Conservation (phyloP, 768 basidiomycete species). For the Tulasnella calospora region DNA sequence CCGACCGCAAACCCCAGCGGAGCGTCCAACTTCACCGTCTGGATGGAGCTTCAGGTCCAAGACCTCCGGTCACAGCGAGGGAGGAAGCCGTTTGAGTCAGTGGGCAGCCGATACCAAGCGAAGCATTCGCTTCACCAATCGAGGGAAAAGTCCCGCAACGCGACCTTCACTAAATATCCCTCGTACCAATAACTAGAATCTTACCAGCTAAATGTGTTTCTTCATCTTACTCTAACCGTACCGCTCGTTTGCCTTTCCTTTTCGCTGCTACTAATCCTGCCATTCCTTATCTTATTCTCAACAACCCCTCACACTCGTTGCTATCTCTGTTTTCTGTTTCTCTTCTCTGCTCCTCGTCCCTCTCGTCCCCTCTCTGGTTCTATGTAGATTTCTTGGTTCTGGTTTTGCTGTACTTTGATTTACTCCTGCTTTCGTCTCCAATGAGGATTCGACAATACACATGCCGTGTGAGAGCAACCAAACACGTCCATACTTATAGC, state of each 20-base stretch:
- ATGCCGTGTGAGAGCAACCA: background rate
- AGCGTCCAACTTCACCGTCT: conserved; percentile 23
- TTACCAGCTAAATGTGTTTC: background rate
- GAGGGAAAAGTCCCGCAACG: conserved; percentile 21
- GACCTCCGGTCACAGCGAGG: conserved; percentile 17
- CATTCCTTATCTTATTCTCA: background rate
- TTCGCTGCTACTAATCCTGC: background rate
- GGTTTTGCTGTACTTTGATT: conserved; percentile 3
- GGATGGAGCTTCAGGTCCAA: conserved; percentile 24
- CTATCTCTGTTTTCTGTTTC: background rate
- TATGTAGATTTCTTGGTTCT: background rate
- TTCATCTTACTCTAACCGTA: background rate
- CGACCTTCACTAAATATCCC: conserved; percentile 6
- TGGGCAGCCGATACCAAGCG: conserved; percentile 22
- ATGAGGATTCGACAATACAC: background rate
- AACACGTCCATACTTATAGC: background rate
- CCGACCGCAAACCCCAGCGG: conserved; percentile 20
- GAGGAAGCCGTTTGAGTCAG: conserved; percentile 21
- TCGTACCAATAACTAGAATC: conserved; percentile 2
- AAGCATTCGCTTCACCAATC: conserved; percentile 23
- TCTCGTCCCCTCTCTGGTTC: background rate
- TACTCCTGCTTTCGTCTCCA: background rate
- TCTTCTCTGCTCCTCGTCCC: background rate
- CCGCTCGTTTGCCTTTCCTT: background rate
- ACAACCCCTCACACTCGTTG: background rate